Evolutionary conservation across 1,284 basidiomycete species (phyloP), one percentile per base, ranked within the genome.

Genomic region (Clitocybe nebularis): DNA sequence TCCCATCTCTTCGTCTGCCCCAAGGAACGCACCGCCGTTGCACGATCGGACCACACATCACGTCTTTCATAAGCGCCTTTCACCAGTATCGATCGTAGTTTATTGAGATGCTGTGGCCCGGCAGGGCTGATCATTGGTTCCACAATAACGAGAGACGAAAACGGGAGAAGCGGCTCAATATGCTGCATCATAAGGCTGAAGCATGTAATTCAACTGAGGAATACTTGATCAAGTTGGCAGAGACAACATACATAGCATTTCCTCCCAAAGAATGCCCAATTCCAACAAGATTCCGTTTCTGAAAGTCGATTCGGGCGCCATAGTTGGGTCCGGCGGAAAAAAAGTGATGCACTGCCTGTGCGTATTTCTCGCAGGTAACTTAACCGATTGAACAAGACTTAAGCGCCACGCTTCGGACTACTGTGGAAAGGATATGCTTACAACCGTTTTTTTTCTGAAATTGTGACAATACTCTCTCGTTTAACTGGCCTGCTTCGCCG

Each of bases 191-290:
- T 64, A 10, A 76, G 63, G 56, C 77, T 81, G 42, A 16, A 10
- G 13, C 30, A 13, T 36, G 28, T 6, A 7, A 3, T n/a, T n/a
- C n/a, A n/a, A n/a, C n/a, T n/a, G n/a, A n/a, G n/a, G n/a, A n/a
- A n/a, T n/a, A n/a, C n/a, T n/a, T n/a, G n/a, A n/a, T n/a, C n/a
- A n/a, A 33, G 22, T 32, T 16, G 17, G n/a, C 11, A 24, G 13
- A 22, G 33, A 29, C 23, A 25, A 69, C 72, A 46, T 51, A 80
- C 79, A 81, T 72, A 20, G 73, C 64, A 45, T 79, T 76, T 29
- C 70, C 79, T n/a, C 80, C 79, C 20, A 82, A 58, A 1, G 79
- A 81, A 57, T 82, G 80, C 0, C 79, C 79, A 14, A 82, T 68
- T 3, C 79, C 79, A 23, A 80, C 63, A 5, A 82, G 58, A 30